Percentiles rank a stretch among this genome's conserved stretches.
Evolutionary conservation across 2,329 filamentous ascomycete species (phyloP).

Genomic region (Apiospora arundinis): DNA sequence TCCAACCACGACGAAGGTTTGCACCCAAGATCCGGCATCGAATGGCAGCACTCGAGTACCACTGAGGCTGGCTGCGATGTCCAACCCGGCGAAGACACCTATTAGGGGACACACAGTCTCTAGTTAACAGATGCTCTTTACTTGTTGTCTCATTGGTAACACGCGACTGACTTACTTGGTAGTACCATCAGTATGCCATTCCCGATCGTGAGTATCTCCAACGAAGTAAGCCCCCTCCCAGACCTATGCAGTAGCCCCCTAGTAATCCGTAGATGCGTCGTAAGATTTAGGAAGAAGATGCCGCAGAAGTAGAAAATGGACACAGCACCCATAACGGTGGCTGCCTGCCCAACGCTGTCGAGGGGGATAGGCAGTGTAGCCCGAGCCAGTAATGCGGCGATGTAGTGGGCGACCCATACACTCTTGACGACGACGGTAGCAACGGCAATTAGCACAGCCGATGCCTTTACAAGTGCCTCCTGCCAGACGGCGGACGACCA

Average conservation of each 20-base stretch:
- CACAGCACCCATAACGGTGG: slow-evolving; percentile 47
- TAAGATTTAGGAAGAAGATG: slow-evolving; percentile 59
- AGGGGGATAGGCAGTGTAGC: slow-evolving; percentile 32
- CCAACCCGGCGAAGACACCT: slow-evolving; percentile 59
- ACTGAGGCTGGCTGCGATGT: slow-evolving; percentile 53
- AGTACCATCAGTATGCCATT: slow-evolving; percentile 63
- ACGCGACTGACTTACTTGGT: slow-evolving; percentile 49
- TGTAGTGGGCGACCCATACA: slow-evolving; percentile 32
- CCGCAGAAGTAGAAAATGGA: slow-evolving; percentile 61
- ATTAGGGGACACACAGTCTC: background rate
- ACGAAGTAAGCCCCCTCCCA: slow-evolving; percentile 47
- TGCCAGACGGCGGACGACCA: slow-evolving; percentile 52
- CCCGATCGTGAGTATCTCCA: slow-evolving; percentile 62
- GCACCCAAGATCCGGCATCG: slow-evolving; percentile 56
- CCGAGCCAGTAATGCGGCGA: slow-evolving; percentile 24
- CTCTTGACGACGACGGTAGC: slow-evolving; percentile 31
- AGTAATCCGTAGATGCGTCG: slow-evolving; percentile 54
- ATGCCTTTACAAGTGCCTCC: background rate
- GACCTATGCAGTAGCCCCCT: slow-evolving; percentile 51
- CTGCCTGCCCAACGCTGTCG: slow-evolving; percentile 48
- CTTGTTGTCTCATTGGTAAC: background rate
- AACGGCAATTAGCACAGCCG: slow-evolving; percentile 28
- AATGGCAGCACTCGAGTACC: slow-evolving; percentile 50
- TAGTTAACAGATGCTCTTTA: slow-evolving; percentile 3
- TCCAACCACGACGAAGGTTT: slow-evolving; percentile 57